A percentile compares a stretch with the other conserved stretches of the same genome.
Conservation (phyloP, 139 green algal genomes). For the Closterium sp. region DNA sequence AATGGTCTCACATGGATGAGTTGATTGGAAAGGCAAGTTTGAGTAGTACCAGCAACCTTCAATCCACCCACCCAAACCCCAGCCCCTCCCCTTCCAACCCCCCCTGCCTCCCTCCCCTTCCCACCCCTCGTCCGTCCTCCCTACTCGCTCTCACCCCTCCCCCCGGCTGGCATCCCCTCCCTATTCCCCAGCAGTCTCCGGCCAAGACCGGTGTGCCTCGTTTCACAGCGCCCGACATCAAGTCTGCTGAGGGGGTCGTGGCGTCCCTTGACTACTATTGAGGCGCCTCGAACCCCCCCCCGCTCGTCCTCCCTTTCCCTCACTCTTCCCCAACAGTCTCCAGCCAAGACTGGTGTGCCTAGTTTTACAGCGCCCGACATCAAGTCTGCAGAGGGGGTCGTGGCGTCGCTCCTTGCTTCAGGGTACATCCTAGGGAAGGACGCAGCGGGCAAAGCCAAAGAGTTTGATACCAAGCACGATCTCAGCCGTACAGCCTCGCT, state of each 20-base stretch:
- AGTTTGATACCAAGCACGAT: background rate
- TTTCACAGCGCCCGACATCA: background rate
- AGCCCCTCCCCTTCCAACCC: background rate
- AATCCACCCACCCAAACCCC: background rate
- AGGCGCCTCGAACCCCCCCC: too few relatives aligned
- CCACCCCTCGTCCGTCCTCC: background rate
- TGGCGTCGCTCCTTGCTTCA: background rate
- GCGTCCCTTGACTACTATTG: too few relatives aligned
- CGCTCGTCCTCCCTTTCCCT: too few relatives aligned
- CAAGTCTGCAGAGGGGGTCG: background rate
- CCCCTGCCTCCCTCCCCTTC: background rate
- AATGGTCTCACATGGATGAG: background rate
- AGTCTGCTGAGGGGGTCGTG: background rate
- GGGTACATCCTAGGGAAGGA: constrained; percentile 34
- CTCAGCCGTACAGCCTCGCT: background rate
- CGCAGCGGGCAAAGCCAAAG: background rate
- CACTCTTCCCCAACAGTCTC: background rate
- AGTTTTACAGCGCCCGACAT: background rate
- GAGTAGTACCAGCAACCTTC: background rate
- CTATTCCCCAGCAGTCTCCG: too few relatives aligned
- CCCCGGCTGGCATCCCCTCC: too few relatives aligned
- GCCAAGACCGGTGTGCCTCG: too few relatives aligned
- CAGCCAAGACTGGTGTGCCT: background rate
- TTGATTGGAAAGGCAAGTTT: background rate
- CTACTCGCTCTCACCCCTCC: too few relatives aligned